Evolutionary conservation across 2,329 filamentous ascomycete species (phyloP).

Genomic region (Fusarium neocosmosporiellum): DNA sequence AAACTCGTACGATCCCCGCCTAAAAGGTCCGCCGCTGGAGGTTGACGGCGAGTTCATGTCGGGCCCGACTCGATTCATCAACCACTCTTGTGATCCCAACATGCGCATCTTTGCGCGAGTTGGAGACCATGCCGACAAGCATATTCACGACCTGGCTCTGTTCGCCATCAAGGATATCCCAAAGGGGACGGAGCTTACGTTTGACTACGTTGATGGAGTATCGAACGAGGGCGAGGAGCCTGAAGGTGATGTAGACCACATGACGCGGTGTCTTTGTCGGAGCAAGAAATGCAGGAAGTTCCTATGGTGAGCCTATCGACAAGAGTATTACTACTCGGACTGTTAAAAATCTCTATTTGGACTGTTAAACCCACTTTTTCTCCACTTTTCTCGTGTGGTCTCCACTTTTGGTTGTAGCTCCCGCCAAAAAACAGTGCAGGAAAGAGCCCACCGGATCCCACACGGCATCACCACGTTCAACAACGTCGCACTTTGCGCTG

Average conservation of each 20-base stretch:
- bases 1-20: constrained; percentile 64
- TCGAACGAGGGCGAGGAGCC: constrained; percentile 60
- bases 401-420: too few relatives aligned
- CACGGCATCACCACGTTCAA: too few relatives aligned
- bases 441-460: too few relatives aligned
- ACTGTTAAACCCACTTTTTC: too few relatives aligned
- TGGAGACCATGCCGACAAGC: constrained; percentile 79
- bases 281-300: constrained; percentile 74
- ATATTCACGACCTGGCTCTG: constrained; percentile 80
- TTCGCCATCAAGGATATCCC: constrained; percentile 77
- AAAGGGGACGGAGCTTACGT: constrained; percentile 77
- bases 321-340: too few relatives aligned
- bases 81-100: constrained; percentile 84
- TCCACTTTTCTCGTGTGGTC: too few relatives aligned
- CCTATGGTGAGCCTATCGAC: constrained; percentile 66
- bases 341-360: too few relatives aligned
- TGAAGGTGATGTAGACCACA: constrained; percentile 58
- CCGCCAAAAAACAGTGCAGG: too few relatives aligned
- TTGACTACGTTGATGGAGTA: constrained; percentile 80
- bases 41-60: constrained; percentile 81
- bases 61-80: constrained; percentile 83
- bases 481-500: too few relatives aligned
- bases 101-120: constrained; percentile 83
- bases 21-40: constrained; percentile 67
- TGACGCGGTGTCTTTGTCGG: constrained; percentile 72